These are phyloP conservation scores for Fraxinus dipetala DNA, from an alignment of 305 asterid species.

Conservation along the genomic window DNA sequence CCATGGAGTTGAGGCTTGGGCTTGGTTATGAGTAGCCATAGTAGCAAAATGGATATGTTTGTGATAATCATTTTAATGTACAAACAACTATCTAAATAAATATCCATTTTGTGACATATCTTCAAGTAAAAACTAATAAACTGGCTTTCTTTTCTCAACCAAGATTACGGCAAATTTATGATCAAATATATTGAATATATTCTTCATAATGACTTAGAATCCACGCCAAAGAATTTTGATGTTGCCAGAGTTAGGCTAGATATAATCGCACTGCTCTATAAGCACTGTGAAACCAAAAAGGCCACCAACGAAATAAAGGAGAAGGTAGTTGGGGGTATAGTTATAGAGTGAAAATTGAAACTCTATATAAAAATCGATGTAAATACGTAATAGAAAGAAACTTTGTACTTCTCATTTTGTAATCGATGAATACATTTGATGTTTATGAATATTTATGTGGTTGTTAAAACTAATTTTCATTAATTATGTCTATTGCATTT, in stretches of 20 bases:
- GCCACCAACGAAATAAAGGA: background rate
- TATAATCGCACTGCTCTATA: background rate
- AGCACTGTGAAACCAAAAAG: background rate
- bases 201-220: background rate
- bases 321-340: background rate
- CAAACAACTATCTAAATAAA: background rate
- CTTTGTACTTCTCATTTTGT: too few relatives aligned
- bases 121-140: background rate
- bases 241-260: background rate
- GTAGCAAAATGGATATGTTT: background rate
- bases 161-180: background rate
- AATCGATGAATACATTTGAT: too few relatives aligned
- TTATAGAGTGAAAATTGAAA: background rate
- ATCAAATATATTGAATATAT: background rate
- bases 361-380: too few relatives aligned
- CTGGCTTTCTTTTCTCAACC: background rate
- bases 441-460: too few relatives aligned
- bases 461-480: too few relatives aligned
- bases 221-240: background rate
- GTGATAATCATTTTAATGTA: too few relatives aligned
- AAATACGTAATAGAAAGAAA: too few relatives aligned
- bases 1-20: background rate
- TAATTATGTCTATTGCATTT: too few relatives aligned
- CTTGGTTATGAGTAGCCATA: background rate
- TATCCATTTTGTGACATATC: background rate